Percentiles rank a stretch among this genome's conserved stretches.
phyloP scores from a whole-genome alignment of 176 grass and related monocot species.

The Carex scoparia region DNA sequence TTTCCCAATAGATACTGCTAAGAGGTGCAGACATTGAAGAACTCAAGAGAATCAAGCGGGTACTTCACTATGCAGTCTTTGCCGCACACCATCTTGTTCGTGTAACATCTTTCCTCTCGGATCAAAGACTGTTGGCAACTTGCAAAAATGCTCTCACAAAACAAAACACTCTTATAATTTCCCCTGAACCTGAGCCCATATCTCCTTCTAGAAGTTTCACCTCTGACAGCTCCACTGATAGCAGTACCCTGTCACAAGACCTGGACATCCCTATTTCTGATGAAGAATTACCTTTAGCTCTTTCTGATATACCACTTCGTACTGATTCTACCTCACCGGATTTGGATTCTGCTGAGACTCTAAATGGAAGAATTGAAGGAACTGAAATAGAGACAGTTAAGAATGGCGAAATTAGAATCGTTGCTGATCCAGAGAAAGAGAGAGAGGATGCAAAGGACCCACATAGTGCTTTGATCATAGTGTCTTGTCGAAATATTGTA shows the following conservation, averaged over 20 bases:
- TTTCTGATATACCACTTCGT: slow-evolving; percentile 16
- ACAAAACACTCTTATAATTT: slow-evolving; percentile 25
- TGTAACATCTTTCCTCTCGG: slow-evolving; percentile 83
- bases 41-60: slow-evolving; percentile 83
- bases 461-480: slow-evolving; percentile 64
- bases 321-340: slow-evolving; percentile 25
- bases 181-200: slow-evolving; percentile 1
- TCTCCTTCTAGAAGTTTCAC: slow-evolving; percentile 13
- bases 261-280: slow-evolving; percentile 25
- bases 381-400: not conserved
- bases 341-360: not conserved
- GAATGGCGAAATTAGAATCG: slow-evolving; percentile 9
- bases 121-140: slow-evolving; percentile 63
- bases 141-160: slow-evolving; percentile 40
- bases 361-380: not conserved
- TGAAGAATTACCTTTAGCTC: slow-evolving; percentile 29
- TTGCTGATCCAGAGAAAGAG: slow-evolving; percentile 14
- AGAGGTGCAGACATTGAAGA: slow-evolving; percentile 74
- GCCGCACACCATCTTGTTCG: slow-evolving; percentile 93
- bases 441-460: slow-evolving; percentile 40
- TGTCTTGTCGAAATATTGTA: slow-evolving; percentile 65
- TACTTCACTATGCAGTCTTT: slow-evolving; percentile 85
- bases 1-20: slow-evolving; percentile 69
- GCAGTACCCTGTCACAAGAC: slow-evolving; percentile 20
- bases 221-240: slow-evolving; percentile 30